phyloP scores from a whole-genome alignment of 768 basidiomycete genomes.

The Lactarius hatsudake region DNA sequence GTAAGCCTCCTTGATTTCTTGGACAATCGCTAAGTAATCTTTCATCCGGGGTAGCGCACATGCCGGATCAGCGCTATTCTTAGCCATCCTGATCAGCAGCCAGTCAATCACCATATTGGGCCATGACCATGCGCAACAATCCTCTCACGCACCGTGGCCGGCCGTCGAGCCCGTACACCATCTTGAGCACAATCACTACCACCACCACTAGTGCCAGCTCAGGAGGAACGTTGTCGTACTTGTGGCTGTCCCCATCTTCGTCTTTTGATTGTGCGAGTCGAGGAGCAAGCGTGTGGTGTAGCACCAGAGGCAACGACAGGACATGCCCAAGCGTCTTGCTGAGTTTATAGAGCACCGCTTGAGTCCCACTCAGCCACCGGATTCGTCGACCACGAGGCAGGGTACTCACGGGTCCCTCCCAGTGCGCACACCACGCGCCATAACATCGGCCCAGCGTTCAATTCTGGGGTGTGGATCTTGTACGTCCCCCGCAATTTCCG shows the following conservation, averaged over 20 bases:
- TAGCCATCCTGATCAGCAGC: conserved; percentile 38
- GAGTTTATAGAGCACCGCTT: conserved; percentile 64
- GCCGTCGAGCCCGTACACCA: conserved; percentile 84
- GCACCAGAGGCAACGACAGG: conserved; percentile 56
- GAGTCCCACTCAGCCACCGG: conserved; percentile 21
- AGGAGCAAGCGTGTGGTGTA: conserved; percentile 55
- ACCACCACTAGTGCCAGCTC: conserved; percentile 62
- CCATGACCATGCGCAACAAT: neutral
- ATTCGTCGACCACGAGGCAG: conserved; percentile 22
- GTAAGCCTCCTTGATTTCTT: conserved; percentile 14
- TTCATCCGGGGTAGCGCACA: conserved; percentile 24
- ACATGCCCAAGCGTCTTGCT: conserved; percentile 57
- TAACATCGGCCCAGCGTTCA: conserved; percentile 70
- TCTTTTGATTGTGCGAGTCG: conserved; percentile 37
- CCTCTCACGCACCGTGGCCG: conserved; percentile 44
- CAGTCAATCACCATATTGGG: conserved; percentile 29
- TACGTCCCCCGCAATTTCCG: conserved; percentile 51
- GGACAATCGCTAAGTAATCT: conserved; percentile 22
- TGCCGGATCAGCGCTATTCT: conserved; percentile 20
- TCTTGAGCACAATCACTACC: conserved; percentile 71
- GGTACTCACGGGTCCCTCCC: conserved; percentile 67
- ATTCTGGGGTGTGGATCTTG: conserved; percentile 64
- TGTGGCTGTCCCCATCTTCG: conserved; percentile 46
- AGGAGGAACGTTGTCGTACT: conserved; percentile 62
- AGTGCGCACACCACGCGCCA: conserved; percentile 72